These are phyloP conservation scores for Balakata baccata DNA, from an alignment of 345 rosid species.

Conservation along the genomic window DNA sequence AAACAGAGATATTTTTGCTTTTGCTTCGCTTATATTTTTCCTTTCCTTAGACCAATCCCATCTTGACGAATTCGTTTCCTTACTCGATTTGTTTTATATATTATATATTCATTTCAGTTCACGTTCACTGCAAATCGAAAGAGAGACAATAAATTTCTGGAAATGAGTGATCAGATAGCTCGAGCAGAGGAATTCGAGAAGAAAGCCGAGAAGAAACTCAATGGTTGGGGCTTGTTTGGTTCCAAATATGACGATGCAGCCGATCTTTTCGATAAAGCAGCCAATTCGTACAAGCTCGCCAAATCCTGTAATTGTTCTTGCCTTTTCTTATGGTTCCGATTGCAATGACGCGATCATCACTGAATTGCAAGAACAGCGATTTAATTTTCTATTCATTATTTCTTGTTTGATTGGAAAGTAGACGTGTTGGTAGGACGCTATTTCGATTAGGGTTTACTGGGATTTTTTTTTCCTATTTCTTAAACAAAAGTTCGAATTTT, in stretches of 20 bases:
- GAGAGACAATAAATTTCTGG: background rate
- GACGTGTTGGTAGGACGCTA: background rate
- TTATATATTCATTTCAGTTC: background rate
- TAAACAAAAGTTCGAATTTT: background rate
- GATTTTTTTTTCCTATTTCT: background rate
- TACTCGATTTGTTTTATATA: background rate
- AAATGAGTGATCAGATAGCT: conserved; percentile 58
- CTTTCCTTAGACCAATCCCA: background rate
- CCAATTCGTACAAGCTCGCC: conserved; percentile 67
- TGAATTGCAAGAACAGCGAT: background rate
- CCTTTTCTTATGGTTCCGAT: background rate
- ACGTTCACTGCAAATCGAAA: background rate
- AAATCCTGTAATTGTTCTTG: conserved; percentile 47
- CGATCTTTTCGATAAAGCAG: conserved; percentile 72
- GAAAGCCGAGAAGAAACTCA: conserved; percentile 69
- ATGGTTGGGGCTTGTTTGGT: conserved; percentile 55
- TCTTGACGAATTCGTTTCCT: background rate
- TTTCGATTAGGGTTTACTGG: background rate
- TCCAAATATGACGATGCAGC: conserved; percentile 71
- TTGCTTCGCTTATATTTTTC: background rate
- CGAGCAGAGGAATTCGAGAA: conserved; percentile 59
- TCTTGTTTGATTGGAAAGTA: background rate
- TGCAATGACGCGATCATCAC: background rate
- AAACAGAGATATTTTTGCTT: background rate
- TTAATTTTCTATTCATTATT: background rate